phyloP scores from a whole-genome alignment of 257 asterid genomes.

The Solanum sparsipilum region DNA sequence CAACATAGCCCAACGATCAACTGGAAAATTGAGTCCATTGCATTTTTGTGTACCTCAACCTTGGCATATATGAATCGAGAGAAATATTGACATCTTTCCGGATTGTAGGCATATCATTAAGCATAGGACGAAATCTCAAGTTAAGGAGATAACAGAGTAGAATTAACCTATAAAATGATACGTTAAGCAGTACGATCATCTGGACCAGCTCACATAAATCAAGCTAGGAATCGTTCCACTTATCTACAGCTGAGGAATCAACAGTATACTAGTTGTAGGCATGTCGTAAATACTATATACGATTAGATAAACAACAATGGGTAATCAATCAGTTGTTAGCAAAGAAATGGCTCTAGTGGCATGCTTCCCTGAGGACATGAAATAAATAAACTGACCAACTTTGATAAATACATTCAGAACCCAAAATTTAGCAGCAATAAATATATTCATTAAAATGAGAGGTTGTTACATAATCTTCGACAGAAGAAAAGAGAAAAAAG shows the following conservation, averaged over 20 bases:
- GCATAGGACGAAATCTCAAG: too few relatives aligned
- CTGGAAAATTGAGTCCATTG: too few relatives aligned
- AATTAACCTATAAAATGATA: too few relatives aligned
- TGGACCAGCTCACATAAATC: background rate
- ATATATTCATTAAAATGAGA: background rate
- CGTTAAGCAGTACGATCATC: background rate
- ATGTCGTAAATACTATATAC: background rate
- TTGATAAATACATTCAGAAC: too few relatives aligned
- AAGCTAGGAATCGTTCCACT: background rate
- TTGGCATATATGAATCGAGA: too few relatives aligned
- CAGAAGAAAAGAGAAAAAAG: background rate
- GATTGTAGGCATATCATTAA: too few relatives aligned
- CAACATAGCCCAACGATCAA: too few relatives aligned
- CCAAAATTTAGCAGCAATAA: background rate
- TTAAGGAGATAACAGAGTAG: too few relatives aligned
- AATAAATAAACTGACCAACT: too few relatives aligned
- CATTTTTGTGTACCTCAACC: too few relatives aligned
- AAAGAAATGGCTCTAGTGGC: background rate
- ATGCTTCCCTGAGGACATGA: too few relatives aligned
- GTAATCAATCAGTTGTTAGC: background rate
- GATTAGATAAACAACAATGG: background rate
- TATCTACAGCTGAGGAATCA: background rate
- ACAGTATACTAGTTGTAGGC: background rate
- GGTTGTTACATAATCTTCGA: background rate
- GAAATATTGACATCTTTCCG: too few relatives aligned